Conservation (phyloP, 2,329 filamentous ascomycete species). For the Fusarium fujikuroi region DNA sequence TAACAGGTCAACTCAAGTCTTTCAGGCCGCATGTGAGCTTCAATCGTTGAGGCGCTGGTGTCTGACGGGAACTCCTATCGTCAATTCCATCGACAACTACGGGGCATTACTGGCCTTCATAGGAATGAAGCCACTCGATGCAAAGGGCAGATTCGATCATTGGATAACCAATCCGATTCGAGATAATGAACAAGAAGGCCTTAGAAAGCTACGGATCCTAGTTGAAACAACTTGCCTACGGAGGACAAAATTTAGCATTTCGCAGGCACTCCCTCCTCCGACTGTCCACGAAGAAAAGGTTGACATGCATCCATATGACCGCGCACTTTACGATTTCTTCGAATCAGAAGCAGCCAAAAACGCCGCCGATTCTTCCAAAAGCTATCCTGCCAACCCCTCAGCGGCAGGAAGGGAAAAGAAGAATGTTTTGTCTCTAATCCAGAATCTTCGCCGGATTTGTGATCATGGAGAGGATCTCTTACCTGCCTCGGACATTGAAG, state of each 20-base stretch:
- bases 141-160: neutral
- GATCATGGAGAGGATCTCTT: conserved; percentile 12
- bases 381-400: fast-evolving
- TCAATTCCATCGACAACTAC: conserved; percentile 54
- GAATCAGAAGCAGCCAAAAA: neutral
- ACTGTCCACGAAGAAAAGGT: neutral
- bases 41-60: conserved; percentile 50
- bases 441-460: conserved; percentile 8
- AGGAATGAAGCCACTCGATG: conserved; percentile 35
- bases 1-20: conserved; percentile 46
- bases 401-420: neutral
- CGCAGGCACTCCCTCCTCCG: neutral
- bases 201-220: neutral
- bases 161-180: conserved; percentile 11
- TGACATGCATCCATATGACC: neutral
- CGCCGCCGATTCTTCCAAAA: neutral
- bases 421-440: neutral
- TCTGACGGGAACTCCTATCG: conserved; percentile 55
- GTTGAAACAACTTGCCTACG: conserved; percentile 9
- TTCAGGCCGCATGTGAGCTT: conserved; percentile 40
- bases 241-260: neutral
- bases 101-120: conserved; percentile 51
- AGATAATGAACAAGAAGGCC: fast-evolving
- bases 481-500: fast-evolving
- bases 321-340: neutral